Conservation (phyloP, 108 stramenopile species). For the Skeletonema costatum region DNA sequence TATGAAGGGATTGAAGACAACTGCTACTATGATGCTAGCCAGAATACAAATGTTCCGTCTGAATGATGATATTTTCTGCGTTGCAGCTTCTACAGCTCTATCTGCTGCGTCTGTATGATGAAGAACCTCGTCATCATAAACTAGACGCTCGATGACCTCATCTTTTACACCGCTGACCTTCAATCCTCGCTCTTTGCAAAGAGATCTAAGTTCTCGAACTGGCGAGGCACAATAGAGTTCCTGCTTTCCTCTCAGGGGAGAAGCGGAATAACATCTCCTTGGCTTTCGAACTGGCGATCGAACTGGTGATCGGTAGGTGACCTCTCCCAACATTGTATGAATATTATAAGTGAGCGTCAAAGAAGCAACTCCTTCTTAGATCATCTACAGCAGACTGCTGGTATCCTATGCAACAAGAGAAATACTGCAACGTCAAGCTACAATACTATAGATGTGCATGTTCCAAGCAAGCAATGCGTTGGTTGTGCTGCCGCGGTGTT, state of each 20-base stretch:
- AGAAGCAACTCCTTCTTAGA: too few species aligned
- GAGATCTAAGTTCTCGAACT: conserved; percentile 50
- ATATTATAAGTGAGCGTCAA: too few species aligned
- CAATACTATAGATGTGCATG: too few species aligned
- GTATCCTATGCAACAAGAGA: too few species aligned
- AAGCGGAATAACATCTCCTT: neutral
- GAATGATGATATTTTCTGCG: neutral
- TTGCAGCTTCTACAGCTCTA: neutral
- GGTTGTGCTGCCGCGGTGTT: too few species aligned
- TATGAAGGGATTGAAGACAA: neutral
- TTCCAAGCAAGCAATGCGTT: too few species aligned
- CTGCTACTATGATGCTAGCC: neutral
- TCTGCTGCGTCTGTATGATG: neutral
- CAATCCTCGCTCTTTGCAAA: conserved; percentile 55
- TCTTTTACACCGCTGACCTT: conserved; percentile 57
- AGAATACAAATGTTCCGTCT: neutral
- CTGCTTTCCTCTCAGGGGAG: neutral
- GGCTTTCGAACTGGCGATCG: neutral
- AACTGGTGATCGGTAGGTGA: neutral
- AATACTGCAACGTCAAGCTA: too few species aligned
- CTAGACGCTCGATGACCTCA: conserved; percentile 52
- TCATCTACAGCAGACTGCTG: too few species aligned
- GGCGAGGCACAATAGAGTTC: neutral
- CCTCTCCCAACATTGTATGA: neutral
- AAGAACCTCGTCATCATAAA: conserved; percentile 13